phyloP scores from a whole-genome alignment of 2,329 filamentous ascomycete species.

The Fusarium pseudograminearum region DNA sequence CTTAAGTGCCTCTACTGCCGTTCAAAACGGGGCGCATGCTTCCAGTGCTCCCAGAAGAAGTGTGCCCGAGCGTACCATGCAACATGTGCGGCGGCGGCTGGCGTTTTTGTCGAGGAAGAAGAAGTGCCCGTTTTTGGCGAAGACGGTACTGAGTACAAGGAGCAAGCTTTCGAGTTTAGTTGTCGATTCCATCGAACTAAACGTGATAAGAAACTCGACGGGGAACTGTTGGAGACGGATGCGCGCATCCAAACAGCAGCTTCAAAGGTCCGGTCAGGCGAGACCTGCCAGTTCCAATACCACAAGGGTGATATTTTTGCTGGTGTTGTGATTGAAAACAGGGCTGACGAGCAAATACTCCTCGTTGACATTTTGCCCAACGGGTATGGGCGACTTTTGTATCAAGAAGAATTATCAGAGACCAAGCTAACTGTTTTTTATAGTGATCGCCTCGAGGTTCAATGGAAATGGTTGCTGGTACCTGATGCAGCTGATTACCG shows the following conservation, averaged over 20 bases:
- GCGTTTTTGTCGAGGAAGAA: constrained; percentile 90
- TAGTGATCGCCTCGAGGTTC: constrained; percentile 80
- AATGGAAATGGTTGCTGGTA: constrained; percentile 87
- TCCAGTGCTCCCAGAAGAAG: constrained; percentile 96
- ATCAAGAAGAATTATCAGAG: neutral
- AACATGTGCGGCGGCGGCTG: constrained; percentile 91
- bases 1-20: constrained; percentile 96
- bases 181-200: constrained; percentile 95
- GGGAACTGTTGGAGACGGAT: constrained; percentile 76
- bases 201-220: constrained; percentile 80
- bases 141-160: constrained; percentile 91
- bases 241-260: constrained; percentile 76
- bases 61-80: constrained; percentile 94
- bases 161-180: constrained; percentile 91
- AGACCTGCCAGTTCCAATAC: constrained; percentile 89
- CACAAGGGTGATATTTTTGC: constrained; percentile 89
- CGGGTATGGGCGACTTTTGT: constrained; percentile 68
- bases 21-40: constrained; percentile 93
- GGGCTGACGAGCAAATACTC: constrained; percentile 77
- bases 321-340: constrained; percentile 87
- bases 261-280: constrained; percentile 74
- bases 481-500: constrained; percentile 77
- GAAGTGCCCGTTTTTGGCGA: constrained; percentile 88
- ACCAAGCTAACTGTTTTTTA: constrained; percentile 55
- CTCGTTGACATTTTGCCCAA: constrained; percentile 87